These are phyloP conservation scores for Beauveria sp. DNA, from an alignment of 2,329 filamentous ascomycete genomes.

Conservation along the genomic window DNA sequence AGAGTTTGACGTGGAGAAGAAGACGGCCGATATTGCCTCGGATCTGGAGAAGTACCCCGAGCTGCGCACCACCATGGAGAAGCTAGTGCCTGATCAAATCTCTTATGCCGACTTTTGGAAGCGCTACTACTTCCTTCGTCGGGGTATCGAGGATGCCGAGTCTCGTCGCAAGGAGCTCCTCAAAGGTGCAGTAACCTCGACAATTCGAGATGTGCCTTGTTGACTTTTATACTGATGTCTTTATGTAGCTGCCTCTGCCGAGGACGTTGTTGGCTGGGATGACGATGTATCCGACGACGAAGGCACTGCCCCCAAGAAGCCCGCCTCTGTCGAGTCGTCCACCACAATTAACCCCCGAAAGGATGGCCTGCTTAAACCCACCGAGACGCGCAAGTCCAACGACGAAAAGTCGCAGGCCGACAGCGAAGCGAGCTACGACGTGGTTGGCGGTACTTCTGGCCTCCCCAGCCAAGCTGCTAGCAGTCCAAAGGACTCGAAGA, in stretches of 20 bases:
- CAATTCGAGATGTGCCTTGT: neutral
- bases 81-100: constrained; percentile 86
- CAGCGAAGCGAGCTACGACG: constrained; percentile 92
- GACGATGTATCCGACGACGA: constrained; percentile 59
- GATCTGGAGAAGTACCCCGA: constrained; percentile 85
- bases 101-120: constrained; percentile 87
- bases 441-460: constrained; percentile 73
- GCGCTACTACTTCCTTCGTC: constrained; percentile 89
- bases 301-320: constrained; percentile 28
- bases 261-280: constrained; percentile 65
- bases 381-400: constrained; percentile 65
- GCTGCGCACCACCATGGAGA: constrained; percentile 84
- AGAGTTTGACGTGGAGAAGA: constrained; percentile 71
- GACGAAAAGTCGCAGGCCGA: constrained; percentile 87
- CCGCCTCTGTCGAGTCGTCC: constrained; percentile 48
- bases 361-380: constrained; percentile 47
- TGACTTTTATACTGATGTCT: constrained; percentile 12
- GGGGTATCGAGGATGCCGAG: constrained; percentile 91
- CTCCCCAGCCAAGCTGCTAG: constrained; percentile 69
- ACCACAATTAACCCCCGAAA: constrained; percentile 51
- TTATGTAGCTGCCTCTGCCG: constrained; percentile 54
- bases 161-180: constrained; percentile 79
- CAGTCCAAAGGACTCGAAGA: constrained; percentile 51
- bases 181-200: constrained; percentile 57
- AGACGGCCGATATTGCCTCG: constrained; percentile 73